These are phyloP conservation scores for Letharia lupina DNA, from an alignment of 495 filamentous ascomycete species.

Conservation along the genomic window DNA sequence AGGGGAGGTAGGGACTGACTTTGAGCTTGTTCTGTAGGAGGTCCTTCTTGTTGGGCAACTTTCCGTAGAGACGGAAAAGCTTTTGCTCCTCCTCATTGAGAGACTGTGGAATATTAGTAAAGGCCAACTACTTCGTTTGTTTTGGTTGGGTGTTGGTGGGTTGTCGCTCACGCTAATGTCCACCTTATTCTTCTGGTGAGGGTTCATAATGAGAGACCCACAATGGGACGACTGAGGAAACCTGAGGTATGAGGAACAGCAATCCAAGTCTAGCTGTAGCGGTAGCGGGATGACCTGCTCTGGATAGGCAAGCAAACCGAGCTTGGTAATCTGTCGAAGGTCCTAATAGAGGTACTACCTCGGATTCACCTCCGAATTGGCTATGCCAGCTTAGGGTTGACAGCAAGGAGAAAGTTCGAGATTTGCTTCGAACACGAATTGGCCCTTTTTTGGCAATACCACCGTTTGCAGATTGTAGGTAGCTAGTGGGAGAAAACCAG, in stretches of 20 bases:
- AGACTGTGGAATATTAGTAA: conserved; percentile 45
- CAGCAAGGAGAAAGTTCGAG: background rate
- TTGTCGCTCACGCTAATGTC: conserved; percentile 72
- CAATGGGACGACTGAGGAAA: background rate
- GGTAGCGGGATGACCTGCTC: background rate
- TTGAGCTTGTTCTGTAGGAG: conserved; percentile 95
- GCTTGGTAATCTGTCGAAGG: background rate
- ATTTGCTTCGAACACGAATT: background rate
- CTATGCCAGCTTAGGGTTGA: background rate
- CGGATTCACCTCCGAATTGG: background rate
- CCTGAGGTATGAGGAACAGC: background rate
- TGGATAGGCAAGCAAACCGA: background rate
- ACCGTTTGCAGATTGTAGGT: background rate
- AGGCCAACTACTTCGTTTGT: background rate
- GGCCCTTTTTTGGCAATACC: background rate
- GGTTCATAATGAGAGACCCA: conserved; percentile 61
- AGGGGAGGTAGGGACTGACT: conserved; percentile 33
- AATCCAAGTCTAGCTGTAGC: background rate
- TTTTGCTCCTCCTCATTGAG: conserved; percentile 88
- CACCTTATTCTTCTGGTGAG: conserved; percentile 92
- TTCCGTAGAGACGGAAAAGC: conserved; percentile 92
- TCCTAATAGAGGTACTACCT: background rate
- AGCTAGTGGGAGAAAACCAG: background rate
- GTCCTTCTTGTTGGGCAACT: conserved; percentile 90
- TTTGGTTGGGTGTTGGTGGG: conserved; percentile 5